A percentile compares a stretch with the other conserved stretches of the same genome.
phyloP scores from a whole-genome alignment of 148 eudicot species.

The Heliosperma pusillum region DNA sequence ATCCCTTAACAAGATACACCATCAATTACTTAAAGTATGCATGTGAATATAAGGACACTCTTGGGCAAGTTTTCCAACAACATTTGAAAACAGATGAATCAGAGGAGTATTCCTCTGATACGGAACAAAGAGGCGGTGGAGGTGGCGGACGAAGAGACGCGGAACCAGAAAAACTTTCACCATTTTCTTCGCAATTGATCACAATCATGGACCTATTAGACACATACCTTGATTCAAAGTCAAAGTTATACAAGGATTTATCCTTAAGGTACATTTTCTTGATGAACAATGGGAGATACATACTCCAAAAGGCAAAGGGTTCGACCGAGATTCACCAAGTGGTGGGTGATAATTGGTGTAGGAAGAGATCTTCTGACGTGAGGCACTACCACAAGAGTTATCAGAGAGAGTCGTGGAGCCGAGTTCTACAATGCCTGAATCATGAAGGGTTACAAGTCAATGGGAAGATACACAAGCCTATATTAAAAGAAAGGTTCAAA shows the following conservation, averaged over 20 bases:
- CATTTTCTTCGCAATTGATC: constrained; percentile 41
- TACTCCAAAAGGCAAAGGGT: constrained; percentile 39
- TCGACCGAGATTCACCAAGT: constrained; percentile 37
- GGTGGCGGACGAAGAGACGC: background rate
- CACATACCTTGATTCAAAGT: constrained; percentile 50
- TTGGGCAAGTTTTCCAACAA: constrained; percentile 59
- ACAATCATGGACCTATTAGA: constrained; percentile 66
- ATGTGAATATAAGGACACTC: constrained; percentile 55
- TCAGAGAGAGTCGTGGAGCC: constrained; percentile 69
- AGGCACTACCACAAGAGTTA: constrained; percentile 41
- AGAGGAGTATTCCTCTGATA: constrained; percentile 27
- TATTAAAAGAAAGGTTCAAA: constrained; percentile 83
- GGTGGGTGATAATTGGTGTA: constrained; percentile 38
- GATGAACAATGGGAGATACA: constrained; percentile 59
- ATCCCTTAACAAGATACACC: constrained; percentile 72
- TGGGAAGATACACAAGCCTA: constrained; percentile 66
- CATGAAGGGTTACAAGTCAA: constrained; percentile 66
- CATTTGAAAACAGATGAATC: constrained; percentile 46
- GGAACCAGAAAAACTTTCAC: constrained; percentile 25
- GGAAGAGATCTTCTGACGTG: constrained; percentile 36
- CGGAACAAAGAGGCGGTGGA: constrained; percentile 5
- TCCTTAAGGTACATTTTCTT: constrained; percentile 60
- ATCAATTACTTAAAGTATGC: constrained; percentile 72
- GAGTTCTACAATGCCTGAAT: constrained; percentile 45
- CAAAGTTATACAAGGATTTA: constrained; percentile 60